A percentile compares a stretch with the other conserved stretches of the same genome.
Conservation (phyloP, 2,329 filamentous ascomycete species). For the Clonostachys solani region DNA sequence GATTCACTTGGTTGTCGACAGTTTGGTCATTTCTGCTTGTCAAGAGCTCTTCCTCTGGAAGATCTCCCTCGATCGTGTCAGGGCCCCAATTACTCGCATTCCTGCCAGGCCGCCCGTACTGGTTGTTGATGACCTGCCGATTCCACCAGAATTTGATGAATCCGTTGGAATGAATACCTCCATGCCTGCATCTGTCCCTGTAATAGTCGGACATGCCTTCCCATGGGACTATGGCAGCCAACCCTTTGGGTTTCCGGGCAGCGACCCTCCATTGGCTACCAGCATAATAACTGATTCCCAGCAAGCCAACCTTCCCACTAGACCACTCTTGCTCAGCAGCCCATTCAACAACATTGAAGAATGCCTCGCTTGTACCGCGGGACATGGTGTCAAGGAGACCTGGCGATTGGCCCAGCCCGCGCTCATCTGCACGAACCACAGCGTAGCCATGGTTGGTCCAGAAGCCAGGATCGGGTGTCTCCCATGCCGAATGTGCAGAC, state of each 20-base stretch:
- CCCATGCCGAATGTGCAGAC: constrained; percentile 52
- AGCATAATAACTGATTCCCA: constrained; percentile 41
- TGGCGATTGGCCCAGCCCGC: constrained; percentile 40
- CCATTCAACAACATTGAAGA: constrained; percentile 3
- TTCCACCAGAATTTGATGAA: constrained; percentile 41
- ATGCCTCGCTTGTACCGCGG: constrained; percentile 11
- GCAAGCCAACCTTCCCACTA: constrained; percentile 3
- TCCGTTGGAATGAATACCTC: constrained; percentile 53
- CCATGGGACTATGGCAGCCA: constrained; percentile 42
- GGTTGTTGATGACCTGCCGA: constrained; percentile 61
- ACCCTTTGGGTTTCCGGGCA: constrained; percentile 34
- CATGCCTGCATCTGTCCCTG: constrained; percentile 54
- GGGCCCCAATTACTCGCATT: constrained; percentile 46
- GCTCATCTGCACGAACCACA: constrained; percentile 48
- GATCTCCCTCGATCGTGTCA: constrained; percentile 55
- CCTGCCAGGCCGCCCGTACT: constrained; percentile 56
- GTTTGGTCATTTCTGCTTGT: constrained; percentile 44
- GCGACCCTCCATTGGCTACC: constrained; percentile 41
- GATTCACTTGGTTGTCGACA: constrained; percentile 39
- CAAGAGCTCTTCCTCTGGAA: constrained; percentile 45
- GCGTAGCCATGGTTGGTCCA: constrained; percentile 53
- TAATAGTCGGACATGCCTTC: constrained; percentile 53
- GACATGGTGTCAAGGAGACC: constrained; percentile 45
- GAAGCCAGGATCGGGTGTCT: constrained; percentile 52
- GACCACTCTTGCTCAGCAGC: constrained; percentile 1